These are phyloP conservation scores for Rhodotorula paludigena DNA, from an alignment of 768 basidiomycete genomes.

Conservation along the genomic window DNA sequence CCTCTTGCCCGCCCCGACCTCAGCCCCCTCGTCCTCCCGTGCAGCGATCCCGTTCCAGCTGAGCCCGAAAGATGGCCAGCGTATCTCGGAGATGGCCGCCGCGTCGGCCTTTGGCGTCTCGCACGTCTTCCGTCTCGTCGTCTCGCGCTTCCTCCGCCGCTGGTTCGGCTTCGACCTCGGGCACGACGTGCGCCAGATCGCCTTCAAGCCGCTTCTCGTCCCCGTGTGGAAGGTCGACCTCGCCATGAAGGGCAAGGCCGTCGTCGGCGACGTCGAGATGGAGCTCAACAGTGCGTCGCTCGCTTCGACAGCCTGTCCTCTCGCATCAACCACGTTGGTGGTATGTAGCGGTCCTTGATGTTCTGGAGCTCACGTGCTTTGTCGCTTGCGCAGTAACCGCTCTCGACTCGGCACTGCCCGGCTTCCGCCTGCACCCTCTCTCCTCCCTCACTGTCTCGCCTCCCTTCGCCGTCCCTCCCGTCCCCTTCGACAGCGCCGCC, in stretches of 20 bases:
- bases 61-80: background rate
- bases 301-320: background rate
- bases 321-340: too few species aligned
- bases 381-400: constrained; percentile 29
- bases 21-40: too few species aligned
- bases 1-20: too few species aligned
- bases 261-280: constrained; percentile 13
- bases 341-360: too few species aligned
- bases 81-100: constrained; percentile 12
- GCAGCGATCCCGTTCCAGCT: constrained; percentile 27
- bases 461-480: constrained; percentile 3
- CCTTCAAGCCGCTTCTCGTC: constrained; percentile 15
- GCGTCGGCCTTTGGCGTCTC: constrained; percentile 20
- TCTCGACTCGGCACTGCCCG: constrained; percentile 16
- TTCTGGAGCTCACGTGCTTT: too few species aligned
- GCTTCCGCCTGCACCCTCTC: constrained; percentile 28
- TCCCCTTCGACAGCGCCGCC: constrained; percentile 7
- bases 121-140: constrained; percentile 17
- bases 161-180: constrained; percentile 13
- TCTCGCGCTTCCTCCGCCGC: constrained; percentile 4
- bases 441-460: constrained; percentile 11
- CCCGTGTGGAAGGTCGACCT: constrained; percentile 33
- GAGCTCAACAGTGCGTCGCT: constrained; percentile 9
- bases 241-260: constrained; percentile 20
- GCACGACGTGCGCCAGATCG: constrained; percentile 10